phyloP scores from a whole-genome alignment of 202 grass and related monocot species.

The Dendrocalamus latiflorus region DNA sequence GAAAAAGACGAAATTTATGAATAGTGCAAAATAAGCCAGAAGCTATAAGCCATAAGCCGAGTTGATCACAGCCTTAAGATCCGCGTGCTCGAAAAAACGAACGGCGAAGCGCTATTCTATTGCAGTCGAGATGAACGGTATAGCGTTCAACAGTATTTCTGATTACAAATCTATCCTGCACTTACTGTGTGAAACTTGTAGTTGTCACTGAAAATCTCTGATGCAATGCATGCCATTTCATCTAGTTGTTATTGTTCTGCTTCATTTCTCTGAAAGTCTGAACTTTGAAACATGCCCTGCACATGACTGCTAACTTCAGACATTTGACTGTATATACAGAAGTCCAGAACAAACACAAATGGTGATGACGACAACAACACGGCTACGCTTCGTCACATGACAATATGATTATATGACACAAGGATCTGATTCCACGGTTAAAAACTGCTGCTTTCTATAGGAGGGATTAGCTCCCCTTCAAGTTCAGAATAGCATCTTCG shows the following conservation, averaged over 20 bases:
- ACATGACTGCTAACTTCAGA: conserved; percentile 1
- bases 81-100: too few species aligned
- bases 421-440: conserved; percentile 25
- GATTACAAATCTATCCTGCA: too few species aligned
- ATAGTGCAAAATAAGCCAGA: too few species aligned
- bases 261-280: neutral
- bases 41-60: too few species aligned
- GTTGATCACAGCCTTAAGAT: too few species aligned
- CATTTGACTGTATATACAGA: neutral
- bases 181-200: neutral
- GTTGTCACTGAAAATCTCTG: neutral
- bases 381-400: conserved; percentile 3
- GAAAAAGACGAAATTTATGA: too few species aligned
- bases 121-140: too few species aligned
- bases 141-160: too few species aligned
- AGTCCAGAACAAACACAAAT: neutral
- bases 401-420: neutral
- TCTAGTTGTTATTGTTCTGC: neutral
- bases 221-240: neutral
- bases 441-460: neutral
- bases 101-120: too few species aligned
- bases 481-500: conserved; percentile 30
- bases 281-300: neutral
- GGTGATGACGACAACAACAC: neutral
- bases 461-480: conserved; percentile 6